These are phyloP conservation scores for Zygosaccharomyces pseudobailii DNA, from an alignment of 1,139 yeast species.

Conservation along the genomic window DNA sequence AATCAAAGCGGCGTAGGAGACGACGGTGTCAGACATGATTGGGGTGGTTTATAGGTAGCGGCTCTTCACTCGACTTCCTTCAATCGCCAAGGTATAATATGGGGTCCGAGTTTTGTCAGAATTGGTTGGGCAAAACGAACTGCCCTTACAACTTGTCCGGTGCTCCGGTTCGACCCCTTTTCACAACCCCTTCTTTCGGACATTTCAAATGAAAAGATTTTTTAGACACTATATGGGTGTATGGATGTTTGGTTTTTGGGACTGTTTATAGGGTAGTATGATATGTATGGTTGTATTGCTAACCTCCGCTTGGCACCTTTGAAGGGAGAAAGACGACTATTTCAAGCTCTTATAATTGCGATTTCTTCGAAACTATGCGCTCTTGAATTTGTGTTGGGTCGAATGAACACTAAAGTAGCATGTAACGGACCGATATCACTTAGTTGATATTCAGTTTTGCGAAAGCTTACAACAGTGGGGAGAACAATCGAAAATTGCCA, in stretches of 20 bases:
- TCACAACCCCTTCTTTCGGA: neutral
- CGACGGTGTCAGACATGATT: slow-evolving; percentile 51
- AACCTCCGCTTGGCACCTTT: too few relatives aligned
- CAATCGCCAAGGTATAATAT: neutral
- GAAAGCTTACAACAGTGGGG: too few relatives aligned
- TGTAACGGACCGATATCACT: too few relatives aligned
- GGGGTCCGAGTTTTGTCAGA: neutral
- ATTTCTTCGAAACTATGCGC: too few relatives aligned
- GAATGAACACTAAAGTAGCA: too few relatives aligned
- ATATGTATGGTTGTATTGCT: too few relatives aligned
- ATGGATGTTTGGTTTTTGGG: neutral
- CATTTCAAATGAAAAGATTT: neutral
- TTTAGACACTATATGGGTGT: neutral
- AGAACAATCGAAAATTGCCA: too few relatives aligned
- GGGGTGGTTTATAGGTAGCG: neutral
- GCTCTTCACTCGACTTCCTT: neutral
- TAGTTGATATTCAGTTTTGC: too few relatives aligned
- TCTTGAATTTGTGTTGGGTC: too few relatives aligned
- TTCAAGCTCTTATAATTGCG: too few relatives aligned
- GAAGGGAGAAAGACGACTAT: too few relatives aligned
- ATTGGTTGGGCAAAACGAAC: neutral
- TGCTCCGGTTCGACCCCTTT: neutral
- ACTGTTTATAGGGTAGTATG: too few relatives aligned
- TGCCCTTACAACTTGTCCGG: neutral
- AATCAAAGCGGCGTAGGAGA: slow-evolving; percentile 83